phyloP scores from a whole-genome alignment of 495 filamentous ascomycete species.

The Xanthoparmelia taractica region DNA sequence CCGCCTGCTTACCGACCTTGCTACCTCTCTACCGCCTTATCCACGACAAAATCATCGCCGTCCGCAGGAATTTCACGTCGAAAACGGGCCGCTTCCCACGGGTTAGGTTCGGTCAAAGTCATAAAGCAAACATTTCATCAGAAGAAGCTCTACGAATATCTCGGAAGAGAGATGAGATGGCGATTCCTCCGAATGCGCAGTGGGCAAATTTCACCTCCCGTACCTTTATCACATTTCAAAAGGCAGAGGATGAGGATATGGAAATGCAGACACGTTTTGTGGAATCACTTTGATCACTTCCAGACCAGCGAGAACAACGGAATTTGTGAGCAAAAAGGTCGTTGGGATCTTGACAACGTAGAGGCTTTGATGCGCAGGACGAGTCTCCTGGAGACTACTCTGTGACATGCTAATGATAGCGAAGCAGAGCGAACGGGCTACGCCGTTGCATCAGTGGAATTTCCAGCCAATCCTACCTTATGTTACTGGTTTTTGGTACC shows the following conservation, averaged over 20 bases:
- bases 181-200: background rate
- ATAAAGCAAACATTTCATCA: background rate
- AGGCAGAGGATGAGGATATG: background rate
- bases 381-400: background rate
- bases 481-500: too few species aligned
- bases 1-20: constrained; percentile 10
- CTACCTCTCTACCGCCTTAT: constrained; percentile 6
- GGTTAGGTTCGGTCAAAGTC: background rate
- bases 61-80: background rate
- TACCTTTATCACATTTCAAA: background rate
- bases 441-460: background rate
- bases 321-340: too few species aligned
- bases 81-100: background rate
- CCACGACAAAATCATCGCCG: background rate
- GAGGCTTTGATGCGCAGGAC: background rate
- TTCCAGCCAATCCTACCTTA: too few species aligned
- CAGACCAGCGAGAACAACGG: background rate
- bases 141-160: too few species aligned
- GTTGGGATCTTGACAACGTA: too few species aligned
- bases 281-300: background rate
- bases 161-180: too few species aligned
- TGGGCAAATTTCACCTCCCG: background rate
- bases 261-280: background rate
- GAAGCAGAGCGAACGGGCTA: background rate
- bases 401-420: background rate